These are phyloP conservation scores for Trametes meyenii DNA, from an alignment of 768 basidiomycete species.

Conservation along the genomic window DNA sequence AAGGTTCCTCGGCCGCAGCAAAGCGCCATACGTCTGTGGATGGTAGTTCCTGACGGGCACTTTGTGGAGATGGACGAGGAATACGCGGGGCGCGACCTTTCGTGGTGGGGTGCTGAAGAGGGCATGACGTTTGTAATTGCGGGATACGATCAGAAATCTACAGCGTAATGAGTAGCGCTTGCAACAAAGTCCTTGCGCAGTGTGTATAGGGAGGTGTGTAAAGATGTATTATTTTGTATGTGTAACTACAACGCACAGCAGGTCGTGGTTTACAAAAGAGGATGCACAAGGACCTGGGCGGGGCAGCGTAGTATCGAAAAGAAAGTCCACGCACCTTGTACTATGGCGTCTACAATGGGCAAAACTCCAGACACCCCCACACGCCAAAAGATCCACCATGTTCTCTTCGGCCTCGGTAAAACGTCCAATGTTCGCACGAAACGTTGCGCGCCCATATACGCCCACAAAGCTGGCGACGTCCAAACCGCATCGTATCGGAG, in stretches of 20 bases:
- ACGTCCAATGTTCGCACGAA: conserved; percentile 7
- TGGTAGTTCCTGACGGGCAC: conserved; percentile 52
- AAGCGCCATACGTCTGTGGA: conserved; percentile 52
- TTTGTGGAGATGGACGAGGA: conserved; percentile 50
- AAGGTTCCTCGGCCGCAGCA: conserved; percentile 35
- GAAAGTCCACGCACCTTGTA: not conserved
- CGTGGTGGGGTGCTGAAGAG: conserved; percentile 75
- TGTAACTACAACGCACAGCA: not conserved
- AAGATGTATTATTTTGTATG: not conserved
- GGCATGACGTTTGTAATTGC: conserved; percentile 40
- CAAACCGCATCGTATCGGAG: conserved; percentile 5
- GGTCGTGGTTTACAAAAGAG: not conserved
- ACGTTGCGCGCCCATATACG: conserved; percentile 14
- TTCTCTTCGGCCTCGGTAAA: not conserved
- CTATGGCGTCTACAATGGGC: too few species aligned
- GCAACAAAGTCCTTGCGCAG: not conserved
- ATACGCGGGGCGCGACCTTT: conserved; percentile 55
- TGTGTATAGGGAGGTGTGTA: not conserved
- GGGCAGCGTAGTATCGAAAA: not conserved
- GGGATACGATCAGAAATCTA: not conserved
- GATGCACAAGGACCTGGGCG: not conserved
- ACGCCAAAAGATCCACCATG: not conserved
- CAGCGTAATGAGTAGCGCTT: not conserved
- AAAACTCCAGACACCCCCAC: too few species aligned
- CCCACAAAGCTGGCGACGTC: conserved; percentile 11